Conservation (phyloP, 371 early-diverging fungal genomes). For the Mortierella sp. region DNA sequence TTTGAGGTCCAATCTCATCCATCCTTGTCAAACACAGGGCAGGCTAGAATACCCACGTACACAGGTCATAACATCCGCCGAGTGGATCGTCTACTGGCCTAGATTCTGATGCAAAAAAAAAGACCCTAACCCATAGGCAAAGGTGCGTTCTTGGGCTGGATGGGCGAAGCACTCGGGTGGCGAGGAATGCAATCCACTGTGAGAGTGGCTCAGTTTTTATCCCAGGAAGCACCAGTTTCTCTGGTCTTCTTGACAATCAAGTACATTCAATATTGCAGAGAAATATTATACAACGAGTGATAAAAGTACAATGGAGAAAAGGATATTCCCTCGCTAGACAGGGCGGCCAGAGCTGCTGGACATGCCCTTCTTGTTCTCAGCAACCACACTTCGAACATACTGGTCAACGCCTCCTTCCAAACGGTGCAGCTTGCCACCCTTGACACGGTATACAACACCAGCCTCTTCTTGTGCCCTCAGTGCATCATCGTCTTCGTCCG, state of each 20-base stretch:
- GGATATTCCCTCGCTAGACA: conserved; percentile 13
- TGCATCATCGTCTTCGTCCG: conserved; percentile 50
- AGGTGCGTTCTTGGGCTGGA: conserved; percentile 16
- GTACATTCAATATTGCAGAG: too few species aligned
- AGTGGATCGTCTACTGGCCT: conserved; percentile 7
- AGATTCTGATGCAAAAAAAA: conserved; percentile 28
- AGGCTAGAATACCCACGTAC: conserved; percentile 13
- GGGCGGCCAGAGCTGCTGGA: conserved; percentile 40
- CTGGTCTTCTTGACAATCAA: too few species aligned
- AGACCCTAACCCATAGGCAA: neutral
- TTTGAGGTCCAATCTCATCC: too few species aligned
- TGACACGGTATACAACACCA: conserved; percentile 49
- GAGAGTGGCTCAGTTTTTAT: too few species aligned
- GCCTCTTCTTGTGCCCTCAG: conserved; percentile 40
- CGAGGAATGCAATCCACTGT: too few species aligned
- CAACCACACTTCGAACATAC: conserved; percentile 45
- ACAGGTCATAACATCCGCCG: conserved; percentile 6
- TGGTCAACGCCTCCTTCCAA: conserved; percentile 51
- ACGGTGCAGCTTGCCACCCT: conserved; percentile 34
- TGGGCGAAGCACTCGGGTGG: conserved; percentile 2
- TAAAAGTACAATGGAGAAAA: neutral
- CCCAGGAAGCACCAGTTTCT: too few species aligned
- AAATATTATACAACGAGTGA: neutral
- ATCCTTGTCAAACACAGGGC: neutral
- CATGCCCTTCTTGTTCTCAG: conserved; percentile 50